Base-by-base conservation (phyloP, 2,329 filamentous ascomycete genomes). In the Alternaria triticina region DNA sequence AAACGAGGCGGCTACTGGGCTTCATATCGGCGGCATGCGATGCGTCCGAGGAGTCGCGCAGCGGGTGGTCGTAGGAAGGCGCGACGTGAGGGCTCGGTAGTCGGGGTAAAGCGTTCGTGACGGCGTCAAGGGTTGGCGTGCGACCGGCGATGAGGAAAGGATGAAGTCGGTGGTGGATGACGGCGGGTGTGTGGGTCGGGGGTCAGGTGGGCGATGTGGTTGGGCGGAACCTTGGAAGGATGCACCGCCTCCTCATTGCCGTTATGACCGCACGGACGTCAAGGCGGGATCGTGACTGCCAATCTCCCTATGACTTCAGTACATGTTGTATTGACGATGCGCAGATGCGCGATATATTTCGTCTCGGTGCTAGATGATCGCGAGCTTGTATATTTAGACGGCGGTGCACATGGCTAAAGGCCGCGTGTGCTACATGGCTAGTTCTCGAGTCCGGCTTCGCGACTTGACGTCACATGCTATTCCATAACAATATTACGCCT, bases 1-100 rank as follows among this genome's bases (percentile, higher is more conserved):
- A 45, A 33, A 64, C 54, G 36, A 45, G 47, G 59, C 54, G 47
- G 55, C 47, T 43, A 50, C 47, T 22, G 59, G 56, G 58, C 60
- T 61, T 70, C 54, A 60, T 68, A 43, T 61, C 59, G 52, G 36
- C 49, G 44, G 57, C 61, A 65, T 63, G 23, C 30, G 61, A 27
- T 25, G 13, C 49, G 49, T 36, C 49, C 49, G 49, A 23, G 13
- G 20, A 2, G 23, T 33, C 22, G 52, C 20, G 20, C 20, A 22
- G 20, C 20, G 20, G 20, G 20, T 22, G 20, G 20, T 22, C 20
- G 20, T 22, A 22, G 20, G 20, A 22, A 22, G 15, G 28, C 28
- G n/a, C 47, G 13, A 27, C 10, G 36, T 15, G 6, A 43, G 23
- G 17, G 27, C 54, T 7, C 23, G 49, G 40, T 54, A 28, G 30